phyloP scores from a whole-genome alignment of 2,329 filamentous ascomycete genomes.

The Fusarium sp. region DNA sequence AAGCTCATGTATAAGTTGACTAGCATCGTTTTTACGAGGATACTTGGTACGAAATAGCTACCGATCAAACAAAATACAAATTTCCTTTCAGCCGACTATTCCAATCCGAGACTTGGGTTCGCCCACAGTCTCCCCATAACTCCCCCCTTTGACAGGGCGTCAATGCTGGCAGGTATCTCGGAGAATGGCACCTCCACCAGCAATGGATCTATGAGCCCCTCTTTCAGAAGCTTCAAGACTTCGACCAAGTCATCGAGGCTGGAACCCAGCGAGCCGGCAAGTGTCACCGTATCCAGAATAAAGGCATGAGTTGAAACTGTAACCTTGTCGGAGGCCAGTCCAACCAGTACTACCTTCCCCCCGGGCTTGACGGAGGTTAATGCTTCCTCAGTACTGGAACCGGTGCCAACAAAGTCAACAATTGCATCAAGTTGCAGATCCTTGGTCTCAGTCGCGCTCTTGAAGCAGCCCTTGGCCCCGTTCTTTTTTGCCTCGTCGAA shows the following conservation, averaged over 20 bases:
- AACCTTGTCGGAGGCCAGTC: neutral
- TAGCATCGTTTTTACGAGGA: too few species aligned
- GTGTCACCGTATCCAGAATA: neutral
- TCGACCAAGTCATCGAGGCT: neutral
- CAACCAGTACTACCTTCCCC: conserved; percentile 18
- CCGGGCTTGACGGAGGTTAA: neutral
- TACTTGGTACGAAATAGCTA: too few species aligned
- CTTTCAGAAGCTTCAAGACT: neutral
- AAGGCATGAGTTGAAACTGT: conserved; percentile 3
- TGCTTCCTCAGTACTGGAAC: neutral
- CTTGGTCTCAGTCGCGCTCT: neutral
- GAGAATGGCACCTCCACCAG: neutral
- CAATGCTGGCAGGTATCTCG: too few species aligned
- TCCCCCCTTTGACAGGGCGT: too few species aligned
- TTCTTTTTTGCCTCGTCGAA: conserved; percentile 4
- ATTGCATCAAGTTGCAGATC: conserved; percentile 8
- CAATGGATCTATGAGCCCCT: neutral
- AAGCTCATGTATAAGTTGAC: too few species aligned
- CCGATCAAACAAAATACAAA: too few species aligned
- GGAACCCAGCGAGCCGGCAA: neutral
- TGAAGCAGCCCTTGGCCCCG: conserved; percentile 7
- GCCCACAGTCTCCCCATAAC: too few species aligned
- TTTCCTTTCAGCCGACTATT: too few species aligned
- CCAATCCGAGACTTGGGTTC: too few species aligned
- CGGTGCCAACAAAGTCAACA: conserved; percentile 23